Evolutionary conservation across 2,329 filamentous ascomycete species (phyloP).

Genomic region (Monosporascus ibericus): DNA sequence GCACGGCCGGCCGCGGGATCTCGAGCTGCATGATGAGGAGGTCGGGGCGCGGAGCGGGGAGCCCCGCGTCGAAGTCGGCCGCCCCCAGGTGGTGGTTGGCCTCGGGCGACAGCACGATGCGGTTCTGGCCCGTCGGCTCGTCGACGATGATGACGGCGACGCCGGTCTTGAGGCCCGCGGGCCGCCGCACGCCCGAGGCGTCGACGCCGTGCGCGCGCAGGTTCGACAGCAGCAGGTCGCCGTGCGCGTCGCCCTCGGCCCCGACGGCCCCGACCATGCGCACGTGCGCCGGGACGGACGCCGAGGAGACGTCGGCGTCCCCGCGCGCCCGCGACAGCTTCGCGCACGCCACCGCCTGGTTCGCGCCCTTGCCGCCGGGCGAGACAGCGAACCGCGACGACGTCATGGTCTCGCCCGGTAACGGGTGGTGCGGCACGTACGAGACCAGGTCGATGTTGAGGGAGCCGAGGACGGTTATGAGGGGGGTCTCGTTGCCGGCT

Average conservation of each 20-base stretch:
- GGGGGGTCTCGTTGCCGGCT: constrained; percentile 24
- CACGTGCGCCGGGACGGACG: constrained; percentile 37
- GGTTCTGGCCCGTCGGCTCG: constrained; percentile 65
- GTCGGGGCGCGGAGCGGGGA: constrained; percentile 38
- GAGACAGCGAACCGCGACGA: constrained; percentile 71
- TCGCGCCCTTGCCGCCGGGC: constrained; percentile 89
- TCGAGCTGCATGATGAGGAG: constrained; percentile 74
- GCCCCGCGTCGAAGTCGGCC: constrained; percentile 28
- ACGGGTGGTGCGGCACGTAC: constrained; percentile 75
- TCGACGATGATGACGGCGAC: constrained; percentile 73
- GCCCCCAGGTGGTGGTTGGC: constrained; percentile 53
- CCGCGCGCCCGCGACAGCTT: constrained; percentile 62
- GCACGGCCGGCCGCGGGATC: constrained; percentile 60
- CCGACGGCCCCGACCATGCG: constrained; percentile 73
- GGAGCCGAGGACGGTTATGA: constrained; percentile 82
- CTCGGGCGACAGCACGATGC: constrained; percentile 68
- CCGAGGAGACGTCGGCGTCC: constrained; percentile 24
- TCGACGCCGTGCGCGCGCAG: constrained; percentile 59
- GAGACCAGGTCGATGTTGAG: constrained; percentile 93
- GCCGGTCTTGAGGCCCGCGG: constrained; percentile 50
- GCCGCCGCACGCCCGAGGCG: constrained; percentile 42
- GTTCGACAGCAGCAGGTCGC: constrained; percentile 49
- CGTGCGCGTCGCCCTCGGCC: constrained; percentile 52
- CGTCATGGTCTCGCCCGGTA: constrained; percentile 81
- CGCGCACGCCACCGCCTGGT: constrained; percentile 86